Evolutionary conservation across 2,329 filamentous ascomycete species (phyloP).

Genomic region (Samsoniella hepiali): DNA sequence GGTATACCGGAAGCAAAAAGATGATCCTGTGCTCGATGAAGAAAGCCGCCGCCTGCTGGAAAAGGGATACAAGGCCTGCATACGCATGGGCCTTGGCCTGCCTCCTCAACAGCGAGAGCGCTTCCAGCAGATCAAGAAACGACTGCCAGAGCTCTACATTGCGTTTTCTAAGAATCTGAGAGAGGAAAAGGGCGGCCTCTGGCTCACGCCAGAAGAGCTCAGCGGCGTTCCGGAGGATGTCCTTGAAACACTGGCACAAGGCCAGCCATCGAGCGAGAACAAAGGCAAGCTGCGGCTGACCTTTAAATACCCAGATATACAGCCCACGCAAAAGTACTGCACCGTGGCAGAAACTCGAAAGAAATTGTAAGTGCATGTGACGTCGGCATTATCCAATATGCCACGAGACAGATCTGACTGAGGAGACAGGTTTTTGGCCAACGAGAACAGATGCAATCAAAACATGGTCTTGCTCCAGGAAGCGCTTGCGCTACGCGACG

Average conservation of each 20-base stretch:
- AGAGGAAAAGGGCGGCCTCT: conserved; percentile 70
- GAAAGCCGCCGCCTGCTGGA: conserved; percentile 66
- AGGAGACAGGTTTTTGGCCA: not conserved
- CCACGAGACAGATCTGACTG: not conserved
- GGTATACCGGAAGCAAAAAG: conserved; percentile 40
- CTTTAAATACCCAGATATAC: conserved; percentile 74
- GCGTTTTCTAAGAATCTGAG: conserved; percentile 71
- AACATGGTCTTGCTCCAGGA: conserved; percentile 47
- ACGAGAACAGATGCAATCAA: conserved; percentile 15
- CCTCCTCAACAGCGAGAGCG: conserved; percentile 62
- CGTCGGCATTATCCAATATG: too few relatives aligned
- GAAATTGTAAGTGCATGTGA: not conserved
- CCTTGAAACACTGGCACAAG: conserved; percentile 59
- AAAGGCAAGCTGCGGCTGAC: conserved; percentile 65
- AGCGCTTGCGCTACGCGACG: conserved; percentile 52
- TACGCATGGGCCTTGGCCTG: conserved; percentile 66
- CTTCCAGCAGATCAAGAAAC: conserved; percentile 77
- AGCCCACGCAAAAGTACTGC: conserved; percentile 63
- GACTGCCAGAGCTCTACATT: conserved; percentile 65
- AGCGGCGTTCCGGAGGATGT: conserved; percentile 67
- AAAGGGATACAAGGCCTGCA: conserved; percentile 68
- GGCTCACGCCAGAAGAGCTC: conserved; percentile 66
- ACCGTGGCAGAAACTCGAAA: conserved; percentile 6
- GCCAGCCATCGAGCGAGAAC: conserved; percentile 51
- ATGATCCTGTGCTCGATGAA: conserved; percentile 51